Conservation (phyloP, 176 grass and related monocot species). For the Juncus effusus region DNA sequence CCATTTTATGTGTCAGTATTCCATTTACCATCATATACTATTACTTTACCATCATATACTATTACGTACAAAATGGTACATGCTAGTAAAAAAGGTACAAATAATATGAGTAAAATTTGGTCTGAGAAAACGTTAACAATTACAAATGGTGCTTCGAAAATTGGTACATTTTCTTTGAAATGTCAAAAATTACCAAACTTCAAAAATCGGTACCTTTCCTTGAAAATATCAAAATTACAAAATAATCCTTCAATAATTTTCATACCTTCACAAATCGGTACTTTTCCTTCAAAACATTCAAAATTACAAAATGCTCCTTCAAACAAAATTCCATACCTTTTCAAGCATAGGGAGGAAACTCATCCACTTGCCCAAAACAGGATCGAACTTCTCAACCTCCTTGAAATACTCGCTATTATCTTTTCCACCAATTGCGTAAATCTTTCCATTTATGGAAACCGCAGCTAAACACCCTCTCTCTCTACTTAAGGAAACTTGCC, state of each 20-base stretch:
- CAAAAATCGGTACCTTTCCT: neutral
- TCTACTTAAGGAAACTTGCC: constrained; percentile 37
- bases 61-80: too few relatives aligned
- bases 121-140: too few relatives aligned
- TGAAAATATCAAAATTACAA: too few relatives aligned
- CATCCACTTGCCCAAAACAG: constrained; percentile 54
- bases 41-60: too few relatives aligned
- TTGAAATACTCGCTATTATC: constrained; percentile 54
- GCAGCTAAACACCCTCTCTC: constrained; percentile 59
- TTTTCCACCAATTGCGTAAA: constrained; percentile 64
- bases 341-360: constrained; percentile 62
- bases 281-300: too few relatives aligned
- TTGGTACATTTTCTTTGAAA: too few relatives aligned
- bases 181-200: neutral
- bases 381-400: constrained; percentile 74
- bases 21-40: too few relatives aligned
- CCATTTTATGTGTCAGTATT: too few relatives aligned
- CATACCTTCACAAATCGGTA: neutral
- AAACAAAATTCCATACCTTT: constrained; percentile 41
- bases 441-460: constrained; percentile 51
- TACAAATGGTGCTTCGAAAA: too few relatives aligned
- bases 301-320: neutral
- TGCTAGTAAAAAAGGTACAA: too few relatives aligned
- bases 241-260: neutral
- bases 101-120: too few relatives aligned